Percentiles rank a stretch among this genome's conserved stretches.
Conservation (phyloP, 257 asterid species). For the Rubia yunnanensis region DNA sequence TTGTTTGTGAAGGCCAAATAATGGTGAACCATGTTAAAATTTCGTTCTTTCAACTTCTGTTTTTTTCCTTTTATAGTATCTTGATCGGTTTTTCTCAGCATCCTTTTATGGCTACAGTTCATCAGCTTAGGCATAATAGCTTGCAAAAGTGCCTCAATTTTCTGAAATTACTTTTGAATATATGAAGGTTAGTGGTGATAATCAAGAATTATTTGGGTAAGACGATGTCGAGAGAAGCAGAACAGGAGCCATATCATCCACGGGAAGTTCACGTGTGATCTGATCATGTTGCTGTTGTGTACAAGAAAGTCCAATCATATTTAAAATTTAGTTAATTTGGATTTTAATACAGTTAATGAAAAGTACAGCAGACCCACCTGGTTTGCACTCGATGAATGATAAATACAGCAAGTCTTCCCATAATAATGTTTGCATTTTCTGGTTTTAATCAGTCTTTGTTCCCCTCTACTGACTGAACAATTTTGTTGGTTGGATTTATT, state of each 20-base stretch:
- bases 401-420: conserved; percentile 10
- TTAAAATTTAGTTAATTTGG: neutral
- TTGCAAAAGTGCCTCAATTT: neutral
- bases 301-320: conserved; percentile 15
- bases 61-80: no score
- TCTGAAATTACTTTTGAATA: neutral
- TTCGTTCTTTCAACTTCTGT: no score
- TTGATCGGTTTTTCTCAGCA: no score
- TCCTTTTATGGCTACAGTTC: no score
- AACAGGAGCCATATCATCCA: conserved; percentile 23
- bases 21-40: no score
- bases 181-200: conserved; percentile 1
- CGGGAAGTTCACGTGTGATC: conserved; percentile 65
- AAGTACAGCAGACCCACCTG: conserved; percentile 24
- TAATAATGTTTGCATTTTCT: conserved; percentile 1
- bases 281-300: conserved; percentile 26
- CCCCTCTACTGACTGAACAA: neutral
- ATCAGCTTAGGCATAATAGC: no score
- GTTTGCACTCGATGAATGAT: conserved; percentile 22
- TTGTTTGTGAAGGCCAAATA: no score
- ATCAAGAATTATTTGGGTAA: conserved; percentile 2
- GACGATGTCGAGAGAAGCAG: conserved; percentile 20
- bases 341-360: neutral
- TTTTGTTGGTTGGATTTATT: neutral
- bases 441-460: conserved; percentile 10